phyloP scores from a whole-genome alignment of 1,284 basidiomycete genomes.

The Chiua sp. region DNA sequence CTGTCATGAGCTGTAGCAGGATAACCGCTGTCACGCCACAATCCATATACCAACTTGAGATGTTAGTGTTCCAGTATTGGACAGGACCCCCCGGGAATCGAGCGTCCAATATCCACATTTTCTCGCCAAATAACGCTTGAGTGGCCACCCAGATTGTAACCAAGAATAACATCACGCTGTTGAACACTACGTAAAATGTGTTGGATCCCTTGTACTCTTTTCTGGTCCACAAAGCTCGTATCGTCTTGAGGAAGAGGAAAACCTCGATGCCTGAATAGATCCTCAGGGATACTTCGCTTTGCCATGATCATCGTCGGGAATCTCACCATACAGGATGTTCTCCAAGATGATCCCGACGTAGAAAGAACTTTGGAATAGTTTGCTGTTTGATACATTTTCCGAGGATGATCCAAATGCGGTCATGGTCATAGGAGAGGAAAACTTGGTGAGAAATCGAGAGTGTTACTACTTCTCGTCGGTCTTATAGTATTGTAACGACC shows the following conservation, averaged over 20 bases:
- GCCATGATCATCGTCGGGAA: background rate
- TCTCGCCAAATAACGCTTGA: conserved; percentile 16
- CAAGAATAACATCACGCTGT: conserved; percentile 24
- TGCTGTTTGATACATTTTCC: no score
- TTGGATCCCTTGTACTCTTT: conserved; percentile 9
- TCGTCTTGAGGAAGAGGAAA: conserved; percentile 29
- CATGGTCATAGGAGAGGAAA: conserved; percentile 1
- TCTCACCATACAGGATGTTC: conserved; percentile 33
- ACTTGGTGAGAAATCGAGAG: background rate
- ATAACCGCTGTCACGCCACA: conserved; percentile 12
- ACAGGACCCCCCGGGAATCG: conserved; percentile 21
- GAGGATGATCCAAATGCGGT: background rate
- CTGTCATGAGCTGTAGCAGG: conserved; percentile 33
- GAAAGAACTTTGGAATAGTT: conserved; percentile 19
- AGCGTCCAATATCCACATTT: conserved; percentile 25
- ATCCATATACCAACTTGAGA: conserved; percentile 29
- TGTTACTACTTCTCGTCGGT: background rate
- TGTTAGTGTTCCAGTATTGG: conserved; percentile 16
- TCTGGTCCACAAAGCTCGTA: conserved; percentile 15
- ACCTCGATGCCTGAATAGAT: conserved; percentile 23
- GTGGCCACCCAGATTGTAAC: conserved; percentile 27
- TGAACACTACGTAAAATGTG: conserved; percentile 24
- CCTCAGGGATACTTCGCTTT: background rate
- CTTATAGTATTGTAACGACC: conserved; percentile 8
- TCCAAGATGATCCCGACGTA: conserved; percentile 27